These are phyloP conservation scores for Chlamydomonas sp. DNA, from an alignment of 139 green algal species.

Conservation along the genomic window DNA sequence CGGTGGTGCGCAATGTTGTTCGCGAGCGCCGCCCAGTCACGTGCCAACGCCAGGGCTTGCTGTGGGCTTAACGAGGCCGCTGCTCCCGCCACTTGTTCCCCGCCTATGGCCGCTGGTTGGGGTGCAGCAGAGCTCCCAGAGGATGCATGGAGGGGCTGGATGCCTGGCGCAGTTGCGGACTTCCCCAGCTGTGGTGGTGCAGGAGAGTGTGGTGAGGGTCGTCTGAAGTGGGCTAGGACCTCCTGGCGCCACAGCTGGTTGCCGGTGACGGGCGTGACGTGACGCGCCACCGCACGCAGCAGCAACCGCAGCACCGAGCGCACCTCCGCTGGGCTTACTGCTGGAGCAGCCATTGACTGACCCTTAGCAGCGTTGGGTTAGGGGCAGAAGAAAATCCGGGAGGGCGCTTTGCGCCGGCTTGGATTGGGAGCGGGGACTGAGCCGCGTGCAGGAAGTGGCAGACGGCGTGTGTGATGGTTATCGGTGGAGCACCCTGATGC, in stretches of 20 bases:
- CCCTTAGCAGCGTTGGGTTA: too few relatives aligned
- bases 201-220: neutral
- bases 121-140: neutral
- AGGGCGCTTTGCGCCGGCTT: too few relatives aligned
- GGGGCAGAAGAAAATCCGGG: too few relatives aligned
- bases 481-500: too few relatives aligned
- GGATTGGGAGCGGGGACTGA: too few relatives aligned
- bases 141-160: neutral
- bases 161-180: too few relatives aligned
- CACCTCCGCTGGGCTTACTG: constrained; percentile 12
- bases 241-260: constrained; percentile 56
- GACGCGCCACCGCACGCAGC: constrained; percentile 43
- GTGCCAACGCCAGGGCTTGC: constrained; percentile 35
- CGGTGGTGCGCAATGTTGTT: constrained; percentile 54
- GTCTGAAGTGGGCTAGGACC: constrained; percentile 27
- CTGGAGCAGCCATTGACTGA: too few relatives aligned
- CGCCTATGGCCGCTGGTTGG: neutral
- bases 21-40: constrained; percentile 52
- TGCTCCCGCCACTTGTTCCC: neutral
- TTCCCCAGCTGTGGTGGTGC: neutral
- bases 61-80: neutral
- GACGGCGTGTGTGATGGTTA: too few relatives aligned
- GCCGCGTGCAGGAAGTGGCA: too few relatives aligned
- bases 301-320: constrained; percentile 30
- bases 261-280: constrained; percentile 53